Evolutionary conservation across 179 eudicot genomes (phyloP).

Genomic region (Beta macrorhiza): DNA sequence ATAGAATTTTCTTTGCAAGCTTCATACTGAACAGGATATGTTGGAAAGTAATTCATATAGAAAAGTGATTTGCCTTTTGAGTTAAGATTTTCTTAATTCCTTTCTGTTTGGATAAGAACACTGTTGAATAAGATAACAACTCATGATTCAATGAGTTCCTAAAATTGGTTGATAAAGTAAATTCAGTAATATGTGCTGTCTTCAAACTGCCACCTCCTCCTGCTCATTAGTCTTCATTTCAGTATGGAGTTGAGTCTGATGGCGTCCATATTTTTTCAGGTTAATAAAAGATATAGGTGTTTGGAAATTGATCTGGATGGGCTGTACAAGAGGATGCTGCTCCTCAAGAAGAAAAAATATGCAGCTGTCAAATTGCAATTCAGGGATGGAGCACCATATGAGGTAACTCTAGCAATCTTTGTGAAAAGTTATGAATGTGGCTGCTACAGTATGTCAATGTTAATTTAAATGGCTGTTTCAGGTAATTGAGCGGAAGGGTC

Average conservation of each 20-base stretch:
- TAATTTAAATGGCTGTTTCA: slow-evolving; percentile 28
- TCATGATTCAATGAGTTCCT: too few species aligned
- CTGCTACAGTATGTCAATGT: background rate
- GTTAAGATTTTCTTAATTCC: too few species aligned
- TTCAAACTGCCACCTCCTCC: background rate
- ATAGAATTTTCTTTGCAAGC: too few species aligned
- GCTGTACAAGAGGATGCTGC: slow-evolving; percentile 90
- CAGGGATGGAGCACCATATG: slow-evolving; percentile 66
- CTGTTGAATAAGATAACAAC: too few species aligned
- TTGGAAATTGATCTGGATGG: slow-evolving; percentile 98
- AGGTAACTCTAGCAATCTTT: slow-evolving; percentile 44
- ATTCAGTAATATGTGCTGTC: too few species aligned
- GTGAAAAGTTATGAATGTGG: background rate
- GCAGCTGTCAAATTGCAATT: slow-evolving; percentile 91
- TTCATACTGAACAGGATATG: too few species aligned
- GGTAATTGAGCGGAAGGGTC: slow-evolving; percentile 95
- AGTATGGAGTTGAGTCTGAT: slow-evolving; percentile 12
- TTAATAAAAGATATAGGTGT: slow-evolving; percentile 81
- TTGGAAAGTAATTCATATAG: too few species aligned
- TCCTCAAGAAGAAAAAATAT: slow-evolving; percentile 95
- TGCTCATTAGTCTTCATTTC: background rate
- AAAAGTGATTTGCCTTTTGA: too few species aligned
- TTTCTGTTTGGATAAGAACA: too few species aligned
- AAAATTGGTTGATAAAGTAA: too few species aligned
- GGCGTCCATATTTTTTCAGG: slow-evolving; percentile 39